These are phyloP conservation scores for Colletotrichum sojae DNA, from an alignment of 2,329 filamentous ascomycete genomes.

Conservation along the genomic window DNA sequence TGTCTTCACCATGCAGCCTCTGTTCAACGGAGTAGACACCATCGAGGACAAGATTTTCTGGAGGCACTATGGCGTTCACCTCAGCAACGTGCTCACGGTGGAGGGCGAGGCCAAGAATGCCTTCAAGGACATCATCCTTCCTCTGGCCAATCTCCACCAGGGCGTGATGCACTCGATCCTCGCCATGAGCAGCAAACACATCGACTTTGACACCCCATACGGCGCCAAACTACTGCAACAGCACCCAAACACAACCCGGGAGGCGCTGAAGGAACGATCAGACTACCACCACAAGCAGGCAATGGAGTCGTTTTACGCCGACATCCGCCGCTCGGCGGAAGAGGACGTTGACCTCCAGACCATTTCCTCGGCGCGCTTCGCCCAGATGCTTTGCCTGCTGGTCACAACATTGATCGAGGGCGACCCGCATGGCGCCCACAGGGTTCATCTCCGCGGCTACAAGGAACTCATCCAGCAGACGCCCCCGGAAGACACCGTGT, in stretches of 20 bases:
- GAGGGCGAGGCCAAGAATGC: slow-evolving; percentile 86
- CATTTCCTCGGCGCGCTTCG: slow-evolving; percentile 69
- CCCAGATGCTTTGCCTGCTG: slow-evolving; percentile 74
- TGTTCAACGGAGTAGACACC: slow-evolving; percentile 87
- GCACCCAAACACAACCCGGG: slow-evolving; percentile 61
- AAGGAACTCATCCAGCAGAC: slow-evolving; percentile 76
- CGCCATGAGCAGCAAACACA: slow-evolving; percentile 85
- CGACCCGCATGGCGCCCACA: slow-evolving; percentile 76
- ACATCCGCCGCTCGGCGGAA: slow-evolving; percentile 59
- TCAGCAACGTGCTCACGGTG: slow-evolving; percentile 86
- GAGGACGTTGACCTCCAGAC: slow-evolving; percentile 61
- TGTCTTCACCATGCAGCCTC: slow-evolving; percentile 70
- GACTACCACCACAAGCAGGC: slow-evolving; percentile 70
- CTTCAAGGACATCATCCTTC: slow-evolving; percentile 87
- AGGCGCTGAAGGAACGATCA: slow-evolving; percentile 65
- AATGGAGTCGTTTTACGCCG: slow-evolving; percentile 65
- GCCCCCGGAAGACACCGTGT: slow-evolving; percentile 75
- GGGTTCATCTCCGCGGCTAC: slow-evolving; percentile 84
- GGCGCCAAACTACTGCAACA: slow-evolving; percentile 66
- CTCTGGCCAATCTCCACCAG: slow-evolving; percentile 83
- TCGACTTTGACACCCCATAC: slow-evolving; percentile 72
- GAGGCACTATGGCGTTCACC: slow-evolving; percentile 84
- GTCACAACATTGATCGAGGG: slow-evolving; percentile 72
- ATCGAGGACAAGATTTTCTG: slow-evolving; percentile 84
- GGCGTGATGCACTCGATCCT: slow-evolving; percentile 93